Conservation (phyloP, 1,139 yeast species). For the Insectozyma bohioensis region DNA sequence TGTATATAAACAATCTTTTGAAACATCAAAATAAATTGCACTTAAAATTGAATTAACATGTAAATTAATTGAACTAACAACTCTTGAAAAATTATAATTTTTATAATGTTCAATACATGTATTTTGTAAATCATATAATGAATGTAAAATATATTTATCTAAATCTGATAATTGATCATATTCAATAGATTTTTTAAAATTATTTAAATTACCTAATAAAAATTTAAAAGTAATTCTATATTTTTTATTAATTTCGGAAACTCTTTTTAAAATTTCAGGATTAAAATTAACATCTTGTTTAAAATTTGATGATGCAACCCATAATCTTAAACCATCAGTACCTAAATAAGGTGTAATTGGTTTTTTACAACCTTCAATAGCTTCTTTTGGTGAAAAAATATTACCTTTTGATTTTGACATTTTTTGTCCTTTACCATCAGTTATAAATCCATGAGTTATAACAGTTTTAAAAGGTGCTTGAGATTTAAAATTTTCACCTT, state of each 20-base stretch:
- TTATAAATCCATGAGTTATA: constrained; percentile 89
- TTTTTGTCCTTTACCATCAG: constrained; percentile 82
- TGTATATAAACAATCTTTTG: constrained; percentile 84
- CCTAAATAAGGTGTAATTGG: constrained; percentile 70
- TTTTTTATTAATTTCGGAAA: constrained; percentile 78
- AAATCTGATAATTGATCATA: constrained; percentile 49
- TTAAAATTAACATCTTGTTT: constrained; percentile 79
- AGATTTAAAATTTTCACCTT: constrained; percentile 37
- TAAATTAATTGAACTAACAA: constrained; percentile 59
- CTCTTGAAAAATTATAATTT: constrained; percentile 64
- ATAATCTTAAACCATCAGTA: constrained; percentile 84
- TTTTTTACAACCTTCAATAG: constrained; percentile 65
- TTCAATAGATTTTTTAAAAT: constrained; percentile 21
- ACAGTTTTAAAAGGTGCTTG: constrained; percentile 69
- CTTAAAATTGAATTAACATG: constrained; percentile 78
- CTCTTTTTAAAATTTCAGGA: constrained; percentile 68
- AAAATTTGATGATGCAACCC: constrained; percentile 90
- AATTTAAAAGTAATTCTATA: constrained; percentile 79
- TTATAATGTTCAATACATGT: constrained; percentile 48
- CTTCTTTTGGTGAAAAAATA: constrained; percentile 64
- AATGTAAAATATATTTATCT: constrained; percentile 65
- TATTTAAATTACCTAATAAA: constrained; percentile 72
- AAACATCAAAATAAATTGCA: constrained; percentile 80
- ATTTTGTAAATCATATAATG: constrained; percentile 49
- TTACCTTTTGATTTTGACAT: constrained; percentile 96